A percentile compares a stretch with the other conserved stretches of the same genome.
Evolutionary conservation across 805 yeast species (phyloP).

Genomic region (Candida mattraensis): DNA sequence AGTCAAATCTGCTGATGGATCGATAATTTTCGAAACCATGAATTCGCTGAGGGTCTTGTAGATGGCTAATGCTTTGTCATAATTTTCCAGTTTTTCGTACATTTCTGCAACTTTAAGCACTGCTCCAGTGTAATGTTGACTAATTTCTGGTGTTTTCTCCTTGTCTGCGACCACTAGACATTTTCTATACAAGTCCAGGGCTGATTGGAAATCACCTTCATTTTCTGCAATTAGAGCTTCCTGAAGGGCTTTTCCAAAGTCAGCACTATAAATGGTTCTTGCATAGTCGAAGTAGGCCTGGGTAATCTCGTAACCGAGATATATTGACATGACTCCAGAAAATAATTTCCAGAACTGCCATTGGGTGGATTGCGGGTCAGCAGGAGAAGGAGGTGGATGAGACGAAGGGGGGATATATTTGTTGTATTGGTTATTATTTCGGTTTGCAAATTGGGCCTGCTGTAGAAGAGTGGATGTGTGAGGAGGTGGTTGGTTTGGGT

Average conservation of each 20-base stretch:
- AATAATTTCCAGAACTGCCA: not conserved
- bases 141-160: slow-evolving; percentile 49
- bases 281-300: slow-evolving; percentile 5
- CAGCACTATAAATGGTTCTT: slow-evolving; percentile 14
- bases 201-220: slow-evolving; percentile 54
- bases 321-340: not conserved
- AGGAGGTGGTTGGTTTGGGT: slow-evolving; percentile 19
- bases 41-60: slow-evolving; percentile 26
- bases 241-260: slow-evolving; percentile 8
- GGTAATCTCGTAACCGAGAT: not conserved
- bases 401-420: not conserved
- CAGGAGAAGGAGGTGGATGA: slow-evolving; percentile 4
- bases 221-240: slow-evolving; percentile 22
- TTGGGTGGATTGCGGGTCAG: not conserved
- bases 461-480: not conserved
- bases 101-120: slow-evolving; percentile 80
- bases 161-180: slow-evolving; percentile 64
- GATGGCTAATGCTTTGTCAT: slow-evolving; percentile 27
- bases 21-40: slow-evolving; percentile 4
- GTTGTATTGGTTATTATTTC: not conserved
- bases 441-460: not conserved
- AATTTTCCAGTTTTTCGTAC: slow-evolving; percentile 50
- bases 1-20: slow-evolving; percentile 4
- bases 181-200: slow-evolving; percentile 67
- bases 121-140: slow-evolving; percentile 84